Evolutionary conservation across 306 rosid genomes (phyloP), one percentile per base, ranked within the genome.

Genomic region (Dalbergia cochinchinensis): DNA sequence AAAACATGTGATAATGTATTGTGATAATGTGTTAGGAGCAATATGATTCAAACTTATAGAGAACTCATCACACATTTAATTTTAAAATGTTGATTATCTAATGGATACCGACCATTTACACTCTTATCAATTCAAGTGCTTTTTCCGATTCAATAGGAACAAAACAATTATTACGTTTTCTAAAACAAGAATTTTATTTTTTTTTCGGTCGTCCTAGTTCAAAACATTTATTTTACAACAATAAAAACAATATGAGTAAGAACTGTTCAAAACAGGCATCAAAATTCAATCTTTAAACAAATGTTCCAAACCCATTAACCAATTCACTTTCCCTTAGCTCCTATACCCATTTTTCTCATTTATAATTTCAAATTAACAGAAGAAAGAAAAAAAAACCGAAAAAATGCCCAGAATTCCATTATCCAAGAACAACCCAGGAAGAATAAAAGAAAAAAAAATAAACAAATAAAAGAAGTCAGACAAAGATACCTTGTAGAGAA

Each of bases 401-500:
- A 71, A 11, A n/a, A 11, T 11, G 10, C 8, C 11, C 39, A 11
- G 11, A 45, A 73, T 12, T 0, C 18, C 19, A 62, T 33, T 12
- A n/a, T 19, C 45, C 47, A 82, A 22, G 11, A 62, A 33, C 37
- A 8, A 35, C 48, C 31, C 31, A 26, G 31, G 2, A 26, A 26
- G 31, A 26, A 26, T 1, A 26, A 26, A 3, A 26, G 2, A 26
- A 26, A 3, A 26, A 26, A 26, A 26, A 26, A 26, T 1, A 1
- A 26, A 26, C 2, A 26, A 26, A 26, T 26, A 11, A 5, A 48
- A 11, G n/a, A 3, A 48, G 5, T 11, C 10, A n/a, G 4, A 57
- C 11, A 57, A 3, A 13, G 7, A 66, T 66, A 82, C 86, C 86
- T 96, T 4, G 98, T 96, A 5, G 99, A 91, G 89, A 91, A 82